Base-by-base conservation (phyloP, 495 filamentous ascomycete genomes). In the Daldinia loculata region DNA sequence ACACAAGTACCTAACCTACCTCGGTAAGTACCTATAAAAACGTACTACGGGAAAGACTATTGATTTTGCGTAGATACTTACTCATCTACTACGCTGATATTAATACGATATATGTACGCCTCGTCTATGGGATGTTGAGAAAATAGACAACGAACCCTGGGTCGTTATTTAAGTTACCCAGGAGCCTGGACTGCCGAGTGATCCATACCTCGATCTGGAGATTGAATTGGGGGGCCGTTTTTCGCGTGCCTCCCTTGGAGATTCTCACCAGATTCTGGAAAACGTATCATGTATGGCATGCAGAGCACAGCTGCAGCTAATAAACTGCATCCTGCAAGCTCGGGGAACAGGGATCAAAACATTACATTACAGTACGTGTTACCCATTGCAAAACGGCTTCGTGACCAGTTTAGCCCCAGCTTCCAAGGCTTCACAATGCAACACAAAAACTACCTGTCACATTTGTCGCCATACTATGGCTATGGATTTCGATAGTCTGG, bases 191-290 rank as follows among this genome's bases (percentile, higher is more conserved):
- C 71, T 64, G 63, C 71, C 67, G 71, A 74, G 67, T 36, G 63
- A 29, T 70, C 71, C 71, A 63, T 74, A 74, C 66, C 71, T 74
- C 63, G 71, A 74, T 74, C 71, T 73, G 62, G 66, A 73, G 70
- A 73, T 73, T 73, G 70, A 66, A 55, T 66, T 66, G 27, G 56
- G 69, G 66, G 45, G 43, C 58, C 43, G 50, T 65, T 63, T 56
- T 59, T 72, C 65, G 65, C 66, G 66, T 73, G 66, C 55, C 56
- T 73, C 66, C 66, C 70, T 69, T 57, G 66, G 66, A 66, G 66
- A 57, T 65, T 72, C 65, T 41, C 30, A 41, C 9, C 56, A 72
- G 63, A 72, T 74, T 70, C 71, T 70, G 71, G 71, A 74, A 69
- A 67, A 51, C 50, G 61, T 70, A 59, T 66, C 53, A 67, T 69